Evolutionary conservation across 1,284 basidiomycete species (phyloP).

Genomic region (Ceratobasidium sp.): DNA sequence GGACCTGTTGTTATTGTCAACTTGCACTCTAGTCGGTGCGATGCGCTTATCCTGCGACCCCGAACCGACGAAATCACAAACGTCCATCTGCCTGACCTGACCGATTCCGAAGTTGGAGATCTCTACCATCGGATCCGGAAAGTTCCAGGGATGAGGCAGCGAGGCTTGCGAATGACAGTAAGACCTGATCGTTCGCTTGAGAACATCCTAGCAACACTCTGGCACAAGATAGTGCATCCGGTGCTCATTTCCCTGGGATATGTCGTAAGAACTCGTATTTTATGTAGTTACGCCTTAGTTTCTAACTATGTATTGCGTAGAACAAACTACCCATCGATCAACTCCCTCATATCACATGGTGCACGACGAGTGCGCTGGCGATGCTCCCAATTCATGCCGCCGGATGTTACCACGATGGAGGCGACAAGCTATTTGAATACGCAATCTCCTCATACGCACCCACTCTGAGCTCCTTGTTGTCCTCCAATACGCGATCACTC

Average conservation of each 20-base stretch:
- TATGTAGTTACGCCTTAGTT: not conserved
- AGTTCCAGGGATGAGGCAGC: too few relatives aligned
- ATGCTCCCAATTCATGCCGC: constrained; percentile 7
- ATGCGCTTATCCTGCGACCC: not conserved
- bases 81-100: not conserved
- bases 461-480: constrained; percentile 1
- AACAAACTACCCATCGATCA: not conserved
- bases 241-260: not conserved
- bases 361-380: not conserved
- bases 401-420: not conserved
- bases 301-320: not conserved
- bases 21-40: not conserved
- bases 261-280: not conserved
- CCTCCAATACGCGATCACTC: not conserved
- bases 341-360: constrained; percentile 3
- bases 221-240: not conserved
- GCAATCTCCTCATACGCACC: not conserved
- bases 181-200: not conserved
- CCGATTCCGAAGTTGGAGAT: not conserved
- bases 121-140: not conserved
- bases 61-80: not conserved
- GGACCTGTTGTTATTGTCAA: not conserved
- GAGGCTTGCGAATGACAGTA: not conserved
- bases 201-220: not conserved
- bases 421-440: not conserved